Conservation (phyloP, 2,329 filamentous ascomycete species). For the Botrytis squamosa region DNA sequence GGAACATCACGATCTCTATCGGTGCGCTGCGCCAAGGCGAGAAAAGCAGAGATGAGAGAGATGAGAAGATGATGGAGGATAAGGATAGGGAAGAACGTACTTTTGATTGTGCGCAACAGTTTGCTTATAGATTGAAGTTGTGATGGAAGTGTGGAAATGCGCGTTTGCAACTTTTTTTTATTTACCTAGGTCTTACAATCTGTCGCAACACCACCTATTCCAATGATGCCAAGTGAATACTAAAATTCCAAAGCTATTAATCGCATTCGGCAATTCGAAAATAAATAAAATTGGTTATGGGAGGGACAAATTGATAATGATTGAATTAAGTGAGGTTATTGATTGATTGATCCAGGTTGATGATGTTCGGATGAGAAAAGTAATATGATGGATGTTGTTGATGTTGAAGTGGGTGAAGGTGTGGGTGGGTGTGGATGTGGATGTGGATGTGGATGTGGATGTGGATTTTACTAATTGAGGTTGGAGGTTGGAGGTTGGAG, state of each 20-base stretch:
- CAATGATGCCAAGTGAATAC: slow-evolving; percentile 12
- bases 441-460: no score
- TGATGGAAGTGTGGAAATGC: slow-evolving; percentile 8
- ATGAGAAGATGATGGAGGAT: neutral
- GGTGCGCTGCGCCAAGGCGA: slow-evolving; percentile 6
- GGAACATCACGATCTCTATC: neutral
- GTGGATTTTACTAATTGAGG: neutral
- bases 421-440: neutral
- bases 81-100: neutral
- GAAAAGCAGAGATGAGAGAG: neutral
- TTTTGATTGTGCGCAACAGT: slow-evolving; percentile 4
- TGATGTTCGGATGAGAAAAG: slow-evolving; percentile 2
- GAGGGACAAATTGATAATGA: neutral
- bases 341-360: neutral
- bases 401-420: neutral
- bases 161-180: slow-evolving; percentile 7
- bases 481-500: neutral
- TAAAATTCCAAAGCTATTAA: slow-evolving; percentile 1
- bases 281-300: neutral
- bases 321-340: neutral
- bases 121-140: neutral
- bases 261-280: slow-evolving; percentile 14
- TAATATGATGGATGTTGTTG: neutral
- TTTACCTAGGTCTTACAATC: neutral
- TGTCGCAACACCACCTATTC: slow-evolving; percentile 14